These are phyloP conservation scores for Akanthomyces dipterigenus DNA, from an alignment of 2,329 filamentous ascomycete genomes.

Conservation along the genomic window DNA sequence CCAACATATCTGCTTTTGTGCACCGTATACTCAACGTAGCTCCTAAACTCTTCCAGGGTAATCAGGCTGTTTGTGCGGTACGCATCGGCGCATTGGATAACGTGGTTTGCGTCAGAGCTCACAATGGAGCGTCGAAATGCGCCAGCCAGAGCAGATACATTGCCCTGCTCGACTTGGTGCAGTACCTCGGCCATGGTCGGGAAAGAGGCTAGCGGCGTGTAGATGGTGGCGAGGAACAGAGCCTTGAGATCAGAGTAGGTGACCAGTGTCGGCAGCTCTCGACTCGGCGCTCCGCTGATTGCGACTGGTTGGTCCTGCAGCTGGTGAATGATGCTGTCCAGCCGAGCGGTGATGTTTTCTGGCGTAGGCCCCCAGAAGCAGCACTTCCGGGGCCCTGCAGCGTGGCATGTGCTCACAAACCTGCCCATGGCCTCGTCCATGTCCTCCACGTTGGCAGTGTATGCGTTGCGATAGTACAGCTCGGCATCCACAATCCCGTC, in stretches of 20 bases:
- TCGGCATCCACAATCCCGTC: constrained; percentile 26
- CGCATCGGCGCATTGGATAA: neutral
- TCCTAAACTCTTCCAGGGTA: neutral
- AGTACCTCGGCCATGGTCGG: neutral
- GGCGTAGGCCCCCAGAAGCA: neutral
- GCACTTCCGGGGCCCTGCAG: neutral
- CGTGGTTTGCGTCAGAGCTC: neutral
- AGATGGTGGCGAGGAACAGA: neutral
- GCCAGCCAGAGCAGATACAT: neutral
- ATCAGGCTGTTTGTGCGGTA: neutral
- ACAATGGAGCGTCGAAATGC: neutral
- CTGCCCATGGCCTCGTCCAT: constrained; percentile 17
- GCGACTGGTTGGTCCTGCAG: neutral
- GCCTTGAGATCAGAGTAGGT: neutral
- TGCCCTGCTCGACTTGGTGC: neutral
- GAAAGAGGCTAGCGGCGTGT: neutral
- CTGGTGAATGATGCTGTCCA: neutral
- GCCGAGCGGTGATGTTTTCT: neutral
- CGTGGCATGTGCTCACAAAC: neutral
- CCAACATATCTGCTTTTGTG: neutral
- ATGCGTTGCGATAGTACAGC: constrained; percentile 23
- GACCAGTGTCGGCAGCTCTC: neutral
- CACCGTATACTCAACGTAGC: neutral
- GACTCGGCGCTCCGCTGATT: neutral
- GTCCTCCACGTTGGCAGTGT: constrained; percentile 19